phyloP scores from a whole-genome alignment of 441 rosid genomes.

The Dalechampia spathulata region DNA sequence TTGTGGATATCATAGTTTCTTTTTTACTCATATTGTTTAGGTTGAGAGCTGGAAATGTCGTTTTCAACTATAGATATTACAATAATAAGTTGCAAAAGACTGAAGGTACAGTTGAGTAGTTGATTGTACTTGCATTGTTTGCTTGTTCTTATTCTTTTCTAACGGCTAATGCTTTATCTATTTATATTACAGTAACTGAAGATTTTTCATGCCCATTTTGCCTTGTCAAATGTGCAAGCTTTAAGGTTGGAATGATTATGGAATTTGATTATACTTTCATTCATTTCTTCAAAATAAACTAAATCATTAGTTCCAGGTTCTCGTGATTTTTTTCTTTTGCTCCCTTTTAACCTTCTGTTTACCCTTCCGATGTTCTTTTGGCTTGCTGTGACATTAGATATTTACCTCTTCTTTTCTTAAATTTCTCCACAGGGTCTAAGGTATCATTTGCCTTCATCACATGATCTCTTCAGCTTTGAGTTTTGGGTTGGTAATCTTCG shows the following conservation, averaged over 20 bases:
- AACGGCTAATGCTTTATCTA: neutral
- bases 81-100: conserved; percentile 84
- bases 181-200: conserved; percentile 81
- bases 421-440: conserved; percentile 64
- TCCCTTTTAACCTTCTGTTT: conserved; percentile 8
- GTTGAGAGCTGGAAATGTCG: conserved; percentile 92
- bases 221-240: conserved; percentile 92
- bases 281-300: neutral
- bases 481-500: conserved; percentile 98
- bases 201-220: conserved; percentile 98
- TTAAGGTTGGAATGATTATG: conserved; percentile 51
- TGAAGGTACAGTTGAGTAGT: conserved; percentile 58
- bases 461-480: conserved; percentile 92
- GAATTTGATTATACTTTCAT: conserved; percentile 3
- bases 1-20: neutral
- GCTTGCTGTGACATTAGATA: conserved; percentile 1
- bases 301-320: neutral
- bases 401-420: conserved; percentile 5
- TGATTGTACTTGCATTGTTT: neutral
- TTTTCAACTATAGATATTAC: conserved; percentile 88
- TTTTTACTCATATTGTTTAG: conserved; percentile 36
- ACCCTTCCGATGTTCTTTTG: conserved; percentile 8
- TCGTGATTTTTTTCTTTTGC: neutral
- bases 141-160: neutral
- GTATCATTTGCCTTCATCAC: conserved; percentile 78